Percentiles rank a stretch among this genome's conserved stretches.
Conservation (phyloP, 1,139 yeast genomes). For the Suhomyces anneliseae region DNA sequence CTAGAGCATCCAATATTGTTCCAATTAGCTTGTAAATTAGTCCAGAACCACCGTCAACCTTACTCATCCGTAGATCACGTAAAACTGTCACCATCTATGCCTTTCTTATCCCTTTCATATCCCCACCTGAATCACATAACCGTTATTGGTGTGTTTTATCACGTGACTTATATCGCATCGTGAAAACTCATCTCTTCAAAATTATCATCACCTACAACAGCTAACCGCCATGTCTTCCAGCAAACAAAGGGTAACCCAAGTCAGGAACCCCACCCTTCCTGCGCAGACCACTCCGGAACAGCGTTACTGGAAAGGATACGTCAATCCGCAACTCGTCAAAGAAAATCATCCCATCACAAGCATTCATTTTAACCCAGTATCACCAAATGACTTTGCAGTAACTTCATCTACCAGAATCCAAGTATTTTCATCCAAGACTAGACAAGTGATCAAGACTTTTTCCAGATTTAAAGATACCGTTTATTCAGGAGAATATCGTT, state of each 20-base stretch:
- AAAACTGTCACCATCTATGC: background rate
- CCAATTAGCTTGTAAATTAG: too few species aligned
- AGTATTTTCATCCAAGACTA: slow-evolving; percentile 85
- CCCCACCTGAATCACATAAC: background rate
- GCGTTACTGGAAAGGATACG: slow-evolving; percentile 87
- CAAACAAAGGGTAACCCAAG: slow-evolving; percentile 65
- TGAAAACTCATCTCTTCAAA: slow-evolving; percentile 14
- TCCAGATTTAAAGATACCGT: slow-evolving; percentile 92
- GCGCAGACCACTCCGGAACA: slow-evolving; percentile 89
- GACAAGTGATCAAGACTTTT: slow-evolving; percentile 86
- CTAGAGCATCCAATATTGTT: too few species aligned
- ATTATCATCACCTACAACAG: background rate
- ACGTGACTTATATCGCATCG: slow-evolving; percentile 4
- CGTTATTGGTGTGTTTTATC: background rate
- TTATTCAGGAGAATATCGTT: slow-evolving; percentile 77
- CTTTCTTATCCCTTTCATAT: background rate
- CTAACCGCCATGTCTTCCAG: slow-evolving; percentile 70
- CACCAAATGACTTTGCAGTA: slow-evolving; percentile 92
- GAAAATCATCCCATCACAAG: slow-evolving; percentile 92
- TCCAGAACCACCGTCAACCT: too few species aligned
- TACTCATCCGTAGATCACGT: background rate
- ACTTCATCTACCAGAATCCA: slow-evolving; percentile 91
- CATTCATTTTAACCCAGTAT: slow-evolving; percentile 79
- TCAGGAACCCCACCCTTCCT: slow-evolving; percentile 73
- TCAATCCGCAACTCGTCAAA: slow-evolving; percentile 83